phyloP scores from a whole-genome alignment of 371 early-diverging fungal species.

The Actinomortierella wolfii region DNA sequence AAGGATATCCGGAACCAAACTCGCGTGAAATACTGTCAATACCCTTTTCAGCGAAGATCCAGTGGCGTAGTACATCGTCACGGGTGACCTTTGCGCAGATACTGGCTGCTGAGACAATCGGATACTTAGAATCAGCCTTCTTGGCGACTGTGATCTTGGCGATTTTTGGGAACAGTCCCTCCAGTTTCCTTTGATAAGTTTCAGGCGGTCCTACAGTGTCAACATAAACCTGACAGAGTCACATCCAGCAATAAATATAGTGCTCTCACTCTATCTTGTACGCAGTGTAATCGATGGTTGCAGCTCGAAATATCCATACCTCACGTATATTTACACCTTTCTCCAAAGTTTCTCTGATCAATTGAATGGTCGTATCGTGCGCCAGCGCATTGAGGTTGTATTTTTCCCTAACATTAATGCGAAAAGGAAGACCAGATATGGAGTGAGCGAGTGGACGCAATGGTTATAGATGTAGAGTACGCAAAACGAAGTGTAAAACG shows the following conservation, averaged over 20 bases:
- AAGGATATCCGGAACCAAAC: constrained; percentile 98
- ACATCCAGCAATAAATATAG: neutral
- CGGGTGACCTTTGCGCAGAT: constrained; percentile 98
- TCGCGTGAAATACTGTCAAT: constrained; percentile 51
- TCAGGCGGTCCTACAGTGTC: constrained; percentile 98
- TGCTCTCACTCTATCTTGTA: neutral
- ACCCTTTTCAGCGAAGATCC: constrained; percentile 80
- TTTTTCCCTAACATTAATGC: constrained; percentile 61
- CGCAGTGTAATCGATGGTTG: neutral
- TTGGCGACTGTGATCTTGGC: constrained; percentile 83
- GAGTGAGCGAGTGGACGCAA: neutral
- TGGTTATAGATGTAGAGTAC: too few relatives aligned
- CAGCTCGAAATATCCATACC: constrained; percentile 59
- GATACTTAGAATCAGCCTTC: constrained; percentile 96
- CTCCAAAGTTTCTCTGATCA: constrained; percentile 72
- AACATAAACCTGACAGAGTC: constrained; percentile 75
- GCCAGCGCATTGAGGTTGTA: constrained; percentile 96
- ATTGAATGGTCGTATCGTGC: constrained; percentile 88
- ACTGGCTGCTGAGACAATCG: constrained; percentile 98
- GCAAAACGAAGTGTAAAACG: neutral
- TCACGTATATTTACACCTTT: constrained; percentile 74
- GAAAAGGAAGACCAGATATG: neutral
- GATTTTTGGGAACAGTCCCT: constrained; percentile 71
- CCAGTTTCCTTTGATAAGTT: constrained; percentile 81
- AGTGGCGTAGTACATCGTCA: constrained; percentile 82